Conservation (phyloP, 164 flowering plant genomes). For the Macadamia tetraphylla region DNA sequence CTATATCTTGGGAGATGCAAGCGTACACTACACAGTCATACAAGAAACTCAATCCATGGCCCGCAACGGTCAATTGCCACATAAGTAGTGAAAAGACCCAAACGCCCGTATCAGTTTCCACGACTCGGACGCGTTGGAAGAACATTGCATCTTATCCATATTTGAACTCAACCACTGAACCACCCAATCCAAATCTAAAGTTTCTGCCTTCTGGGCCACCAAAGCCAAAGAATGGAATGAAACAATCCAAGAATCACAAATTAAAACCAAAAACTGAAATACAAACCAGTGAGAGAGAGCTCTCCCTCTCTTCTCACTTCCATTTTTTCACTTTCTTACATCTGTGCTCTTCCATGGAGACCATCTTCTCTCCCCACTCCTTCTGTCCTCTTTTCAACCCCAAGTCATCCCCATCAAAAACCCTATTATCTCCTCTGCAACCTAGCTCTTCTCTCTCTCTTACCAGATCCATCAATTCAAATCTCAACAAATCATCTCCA, state of each 20-base stretch:
- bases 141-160: conserved; percentile 24
- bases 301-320: not conserved
- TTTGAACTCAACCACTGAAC: conserved; percentile 18
- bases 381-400: conserved; percentile 46
- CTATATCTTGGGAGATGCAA: too few species aligned
- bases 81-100: conserved; percentile 11
- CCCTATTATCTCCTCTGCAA: conserved; percentile 13
- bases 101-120: conserved; percentile 20
- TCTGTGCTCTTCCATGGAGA: conserved; percentile 50
- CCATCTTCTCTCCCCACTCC: conserved; percentile 70
- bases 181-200: conserved; percentile 33
- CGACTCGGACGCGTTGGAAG: conserved; percentile 24
- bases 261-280: not conserved
- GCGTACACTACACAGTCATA: too few species aligned
- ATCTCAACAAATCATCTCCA: conserved; percentile 25
- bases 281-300: conserved; percentile 1
- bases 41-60: too few species aligned
- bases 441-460: conserved; percentile 31
- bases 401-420: conserved; percentile 22
- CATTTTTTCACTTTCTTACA: not conserved
- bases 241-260: not conserved
- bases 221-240: conserved; percentile 15
- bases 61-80: not conserved
- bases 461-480: conserved; percentile 34
- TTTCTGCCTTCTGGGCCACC: conserved; percentile 26